Conservation (phyloP, 192 early-diverging fungal species). For the Funneliformis geosporum region DNA sequence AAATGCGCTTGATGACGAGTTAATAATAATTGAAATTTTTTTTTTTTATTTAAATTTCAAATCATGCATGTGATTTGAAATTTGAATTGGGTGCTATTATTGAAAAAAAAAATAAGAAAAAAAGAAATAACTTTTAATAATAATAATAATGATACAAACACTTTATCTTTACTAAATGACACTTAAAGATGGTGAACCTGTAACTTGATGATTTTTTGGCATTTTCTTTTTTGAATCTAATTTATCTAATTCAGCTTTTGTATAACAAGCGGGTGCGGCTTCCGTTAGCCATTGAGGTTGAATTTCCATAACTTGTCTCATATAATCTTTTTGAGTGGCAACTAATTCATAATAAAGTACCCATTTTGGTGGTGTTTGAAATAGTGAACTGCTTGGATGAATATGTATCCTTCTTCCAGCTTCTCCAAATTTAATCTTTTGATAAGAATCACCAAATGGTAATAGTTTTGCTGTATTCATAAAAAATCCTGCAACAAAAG, state of each 20-base stretch:
- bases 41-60: too few relatives aligned
- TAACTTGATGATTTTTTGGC: conserved; percentile 26
- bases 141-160: too few relatives aligned
- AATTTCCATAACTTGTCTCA: conserved; percentile 94
- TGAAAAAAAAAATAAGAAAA: too few relatives aligned
- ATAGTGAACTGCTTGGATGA: conserved; percentile 85
- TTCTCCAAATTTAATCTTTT: conserved; percentile 71
- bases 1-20: too few relatives aligned
- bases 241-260: conserved; percentile 22
- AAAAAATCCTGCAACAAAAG: conserved; percentile 93
- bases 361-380: conserved; percentile 82
- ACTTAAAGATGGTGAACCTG: background rate
- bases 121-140: too few relatives aligned
- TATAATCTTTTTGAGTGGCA: conserved; percentile 91
- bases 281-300: conserved; percentile 85
- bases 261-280: conserved; percentile 30
- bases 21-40: too few relatives aligned
- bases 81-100: too few relatives aligned
- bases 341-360: conserved; percentile 93
- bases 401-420: conserved; percentile 87
- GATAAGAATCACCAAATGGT: conserved; percentile 87
- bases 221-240: conserved; percentile 32
- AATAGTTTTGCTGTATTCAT: conserved; percentile 87
- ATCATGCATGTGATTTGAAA: too few relatives aligned
- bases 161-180: too few relatives aligned